Evolutionary conservation across 306 rosid genomes (phyloP).

Genomic region (Acacia confusa): DNA sequence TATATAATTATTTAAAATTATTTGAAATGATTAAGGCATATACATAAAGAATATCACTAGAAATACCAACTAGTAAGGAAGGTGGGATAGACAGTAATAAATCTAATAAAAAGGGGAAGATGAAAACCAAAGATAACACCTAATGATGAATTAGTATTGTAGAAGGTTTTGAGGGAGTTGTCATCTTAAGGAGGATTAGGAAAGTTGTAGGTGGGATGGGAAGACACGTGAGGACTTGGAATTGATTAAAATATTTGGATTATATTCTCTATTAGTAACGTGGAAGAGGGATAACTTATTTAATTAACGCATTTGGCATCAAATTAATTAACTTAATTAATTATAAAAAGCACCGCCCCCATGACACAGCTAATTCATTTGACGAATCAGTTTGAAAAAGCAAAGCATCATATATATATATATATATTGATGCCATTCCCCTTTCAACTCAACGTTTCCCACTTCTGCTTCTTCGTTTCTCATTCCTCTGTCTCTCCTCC

Average conservation of each 20-base stretch:
- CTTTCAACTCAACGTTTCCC: neutral
- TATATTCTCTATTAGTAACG: neutral
- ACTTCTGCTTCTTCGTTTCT: neutral
- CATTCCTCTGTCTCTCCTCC: neutral
- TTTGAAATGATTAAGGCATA: too few species aligned
- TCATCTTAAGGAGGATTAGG: neutral
- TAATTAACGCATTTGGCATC: neutral
- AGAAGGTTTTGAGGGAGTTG: neutral
- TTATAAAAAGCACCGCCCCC: neutral
- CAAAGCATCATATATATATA: neutral
- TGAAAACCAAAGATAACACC: too few species aligned
- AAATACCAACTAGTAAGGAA: too few species aligned
- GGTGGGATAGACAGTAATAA: too few species aligned
- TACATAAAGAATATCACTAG: too few species aligned
- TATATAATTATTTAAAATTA: too few species aligned
- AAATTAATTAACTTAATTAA: too few species aligned
- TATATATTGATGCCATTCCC: neutral
- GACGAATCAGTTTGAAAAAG: neutral
- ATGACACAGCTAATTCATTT: neutral
- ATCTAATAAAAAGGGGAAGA: too few species aligned
- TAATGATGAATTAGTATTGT: too few species aligned
- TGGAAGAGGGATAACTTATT: neutral
- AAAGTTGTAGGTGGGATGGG: neutral
- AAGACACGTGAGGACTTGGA: neutral
- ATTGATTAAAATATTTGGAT: neutral